phyloP scores from a whole-genome alignment of 768 basidiomycete genomes.

The Porpolomopsis calyptriformis region DNA sequence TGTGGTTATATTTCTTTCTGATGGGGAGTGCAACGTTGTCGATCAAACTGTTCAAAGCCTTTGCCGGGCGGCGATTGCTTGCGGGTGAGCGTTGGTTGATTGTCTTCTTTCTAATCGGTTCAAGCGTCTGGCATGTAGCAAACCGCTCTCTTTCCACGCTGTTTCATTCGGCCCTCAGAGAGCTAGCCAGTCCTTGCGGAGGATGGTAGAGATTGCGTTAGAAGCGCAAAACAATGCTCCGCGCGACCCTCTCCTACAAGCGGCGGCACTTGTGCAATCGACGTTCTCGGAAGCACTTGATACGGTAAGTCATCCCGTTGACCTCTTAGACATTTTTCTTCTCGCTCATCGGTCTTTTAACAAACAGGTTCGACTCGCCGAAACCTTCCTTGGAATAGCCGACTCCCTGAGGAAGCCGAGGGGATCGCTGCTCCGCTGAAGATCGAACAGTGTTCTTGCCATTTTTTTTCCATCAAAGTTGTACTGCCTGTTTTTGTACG shows the following conservation, averaged over 20 bases:
- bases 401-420: slow-evolving; percentile 48
- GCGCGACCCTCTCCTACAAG: slow-evolving; percentile 26
- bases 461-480: too few relatives aligned
- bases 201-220: slow-evolving; percentile 42
- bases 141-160: slow-evolving; percentile 46
- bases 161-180: slow-evolving; percentile 40
- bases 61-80: slow-evolving; percentile 30
- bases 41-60: slow-evolving; percentile 31
- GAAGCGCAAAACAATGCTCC: slow-evolving; percentile 37
- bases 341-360: neutral
- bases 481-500: too few relatives aligned
- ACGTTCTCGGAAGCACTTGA: slow-evolving; percentile 42
- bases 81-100: slow-evolving; percentile 26
- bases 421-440: slow-evolving; percentile 30
- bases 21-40: slow-evolving; percentile 34
- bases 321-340: neutral
- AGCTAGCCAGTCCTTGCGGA: slow-evolving; percentile 21
- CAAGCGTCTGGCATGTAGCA: slow-evolving; percentile 22
- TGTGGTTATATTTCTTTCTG: slow-evolving; percentile 46
- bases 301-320: slow-evolving; percentile 28
- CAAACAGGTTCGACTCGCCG: slow-evolving; percentile 39
- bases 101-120: neutral
- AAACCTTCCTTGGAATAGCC: slow-evolving; percentile 49
- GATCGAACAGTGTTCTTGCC: too few relatives aligned
- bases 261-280: slow-evolving; percentile 26